Evolutionary conservation across 1,284 basidiomycete genomes (phyloP).

Genomic region (Tilletiaria anomala): DNA sequence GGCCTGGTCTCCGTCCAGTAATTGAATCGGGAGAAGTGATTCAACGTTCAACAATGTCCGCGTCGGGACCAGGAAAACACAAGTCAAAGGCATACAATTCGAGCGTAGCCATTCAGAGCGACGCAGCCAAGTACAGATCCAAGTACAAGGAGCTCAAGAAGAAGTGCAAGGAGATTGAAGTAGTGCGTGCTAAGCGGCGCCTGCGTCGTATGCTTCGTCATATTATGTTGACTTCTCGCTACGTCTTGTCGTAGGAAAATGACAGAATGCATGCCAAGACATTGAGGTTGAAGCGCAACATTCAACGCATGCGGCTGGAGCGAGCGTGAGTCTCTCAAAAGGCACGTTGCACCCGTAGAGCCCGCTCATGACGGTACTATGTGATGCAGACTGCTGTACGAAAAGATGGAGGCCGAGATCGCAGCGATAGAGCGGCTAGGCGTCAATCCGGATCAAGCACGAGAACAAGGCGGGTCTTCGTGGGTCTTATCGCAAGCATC

Average conservation of each 20-base stretch:
- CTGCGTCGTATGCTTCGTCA: too few species aligned
- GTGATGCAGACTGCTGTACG: background rate
- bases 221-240: conserved; percentile 10
- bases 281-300: conserved; percentile 62
- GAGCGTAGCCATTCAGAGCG: conserved; percentile 32
- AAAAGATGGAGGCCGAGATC: background rate
- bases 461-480: background rate
- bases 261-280: conserved; percentile 67
- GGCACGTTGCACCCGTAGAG: background rate
- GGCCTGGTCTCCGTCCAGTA: too few species aligned
- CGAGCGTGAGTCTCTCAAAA: conserved; percentile 54
- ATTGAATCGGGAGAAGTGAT: too few species aligned
- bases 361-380: background rate
- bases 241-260: conserved; percentile 51
- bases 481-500: too few species aligned
- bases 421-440: background rate
- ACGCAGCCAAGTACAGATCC: conserved; percentile 71
- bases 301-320: conserved; percentile 70
- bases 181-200: conserved; percentile 11
- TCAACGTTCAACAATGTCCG: too few species aligned
- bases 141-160: conserved; percentile 80
- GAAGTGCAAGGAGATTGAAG: conserved; percentile 75
- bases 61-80: background rate
- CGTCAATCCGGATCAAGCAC: background rate
- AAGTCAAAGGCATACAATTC: background rate